phyloP scores from a whole-genome alignment of 2,329 filamentous ascomycete genomes.

The Monilinia vaccinii-corymbosi region DNA sequence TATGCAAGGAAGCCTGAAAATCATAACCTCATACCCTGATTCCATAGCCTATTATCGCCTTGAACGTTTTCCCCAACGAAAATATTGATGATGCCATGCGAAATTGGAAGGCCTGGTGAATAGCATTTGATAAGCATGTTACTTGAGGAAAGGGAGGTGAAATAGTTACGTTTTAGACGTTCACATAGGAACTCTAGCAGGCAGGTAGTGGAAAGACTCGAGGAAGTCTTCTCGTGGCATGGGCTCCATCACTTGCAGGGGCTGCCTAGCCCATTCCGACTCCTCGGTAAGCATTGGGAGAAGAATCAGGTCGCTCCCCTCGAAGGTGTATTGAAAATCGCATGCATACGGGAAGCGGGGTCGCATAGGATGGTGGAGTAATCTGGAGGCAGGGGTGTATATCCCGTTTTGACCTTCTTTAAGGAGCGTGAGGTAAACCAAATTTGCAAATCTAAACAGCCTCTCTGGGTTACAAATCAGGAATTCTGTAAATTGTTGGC shows the following conservation, averaged over 20 bases:
- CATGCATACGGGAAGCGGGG: no score
- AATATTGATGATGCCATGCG: neutral
- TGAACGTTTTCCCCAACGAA: neutral
- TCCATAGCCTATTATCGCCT: neutral
- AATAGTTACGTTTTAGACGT: no score
- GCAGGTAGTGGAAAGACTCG: no score
- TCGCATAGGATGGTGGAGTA: neutral
- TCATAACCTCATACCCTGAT: neutral
- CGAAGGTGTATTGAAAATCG: neutral
- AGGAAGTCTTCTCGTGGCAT: no score
- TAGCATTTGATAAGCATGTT: neutral
- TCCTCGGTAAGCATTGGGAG: neutral
- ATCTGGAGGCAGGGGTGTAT: accelerated
- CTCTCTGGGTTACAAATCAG: neutral
- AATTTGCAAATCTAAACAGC: no score
- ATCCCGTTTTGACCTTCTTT: neutral
- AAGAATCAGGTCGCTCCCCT: neutral
- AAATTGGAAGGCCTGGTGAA: neutral
- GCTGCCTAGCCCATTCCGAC: no score
- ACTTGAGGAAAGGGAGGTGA: no score
- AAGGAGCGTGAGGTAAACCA: no score
- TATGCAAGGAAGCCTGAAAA: neutral
- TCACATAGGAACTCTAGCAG: no score
- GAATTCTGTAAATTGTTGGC: no score
- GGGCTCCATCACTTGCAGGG: no score